A percentile compares a stretch with the other conserved stretches of the same genome.
Conservation (phyloP, 331 rosid species). For the Cydonia oblonga region DNA sequence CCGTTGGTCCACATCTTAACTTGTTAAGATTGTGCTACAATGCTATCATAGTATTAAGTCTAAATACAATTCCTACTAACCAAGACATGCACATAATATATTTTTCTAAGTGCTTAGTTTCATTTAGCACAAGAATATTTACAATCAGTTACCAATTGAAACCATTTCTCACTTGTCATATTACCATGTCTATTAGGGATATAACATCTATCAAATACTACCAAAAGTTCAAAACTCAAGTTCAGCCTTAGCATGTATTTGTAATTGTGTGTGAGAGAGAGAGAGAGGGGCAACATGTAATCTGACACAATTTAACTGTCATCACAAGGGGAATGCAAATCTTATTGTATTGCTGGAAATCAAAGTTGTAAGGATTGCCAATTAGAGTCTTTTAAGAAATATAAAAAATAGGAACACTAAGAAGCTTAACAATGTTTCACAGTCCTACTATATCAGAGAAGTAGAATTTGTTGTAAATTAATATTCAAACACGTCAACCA, state of each 20-base stretch:
- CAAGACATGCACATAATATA: not conserved
- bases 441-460: not conserved
- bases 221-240: not conserved
- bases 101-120: not conserved
- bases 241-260: not conserved
- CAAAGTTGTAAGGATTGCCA: not conserved
- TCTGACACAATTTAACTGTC: not conserved
- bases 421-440: not conserved
- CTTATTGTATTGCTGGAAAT: not conserved
- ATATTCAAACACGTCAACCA: not conserved
- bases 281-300: not conserved
- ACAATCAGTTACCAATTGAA: not conserved
- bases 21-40: not conserved
- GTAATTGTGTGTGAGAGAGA: not conserved
- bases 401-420: not conserved
- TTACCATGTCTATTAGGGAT: not conserved
- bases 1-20: not conserved
- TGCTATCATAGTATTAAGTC: not conserved
- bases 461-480: not conserved
- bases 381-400: not conserved
- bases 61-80: not conserved
- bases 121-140: not conserved
- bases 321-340: not conserved
- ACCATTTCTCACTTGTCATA: not conserved
- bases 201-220: not conserved